Conservation (phyloP, 768 basidiomycete species). For the Trametes villosa region DNA sequence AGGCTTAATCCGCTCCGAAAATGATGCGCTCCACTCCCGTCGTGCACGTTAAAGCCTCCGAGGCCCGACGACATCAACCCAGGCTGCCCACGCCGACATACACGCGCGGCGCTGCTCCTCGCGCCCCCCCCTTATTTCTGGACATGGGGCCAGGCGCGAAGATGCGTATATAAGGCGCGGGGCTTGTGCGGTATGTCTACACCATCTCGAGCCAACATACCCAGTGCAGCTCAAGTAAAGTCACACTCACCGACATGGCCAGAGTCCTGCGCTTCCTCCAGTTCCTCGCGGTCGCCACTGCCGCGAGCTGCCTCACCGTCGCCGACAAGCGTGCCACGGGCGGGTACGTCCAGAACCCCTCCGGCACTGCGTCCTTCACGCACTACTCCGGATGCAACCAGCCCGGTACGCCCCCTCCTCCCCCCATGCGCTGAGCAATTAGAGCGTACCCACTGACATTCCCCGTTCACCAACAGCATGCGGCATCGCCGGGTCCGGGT, state of each 20-base stretch:
- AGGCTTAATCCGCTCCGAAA: slow-evolving; percentile 4
- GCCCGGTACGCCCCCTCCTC: slow-evolving; percentile 44
- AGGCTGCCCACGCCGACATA: neutral
- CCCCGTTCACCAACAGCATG: slow-evolving; percentile 45
- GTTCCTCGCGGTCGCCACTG: slow-evolving; percentile 17
- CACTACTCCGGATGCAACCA: slow-evolving; percentile 53
- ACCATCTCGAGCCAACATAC: neutral
- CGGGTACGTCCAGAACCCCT: slow-evolving; percentile 57
- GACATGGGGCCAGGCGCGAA: too few relatives aligned
- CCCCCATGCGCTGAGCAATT: neutral
- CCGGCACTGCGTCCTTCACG: slow-evolving; percentile 61
- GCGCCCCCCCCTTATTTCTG: neutral
- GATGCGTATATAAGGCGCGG: neutral
- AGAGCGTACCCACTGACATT: neutral
- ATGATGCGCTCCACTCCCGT: slow-evolving; percentile 13
- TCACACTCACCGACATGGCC: slow-evolving; percentile 1
- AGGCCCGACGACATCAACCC: neutral
- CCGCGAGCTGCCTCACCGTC: slow-evolving; percentile 17
- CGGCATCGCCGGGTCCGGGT: slow-evolving; percentile 52
- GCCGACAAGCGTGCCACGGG: slow-evolving; percentile 42
- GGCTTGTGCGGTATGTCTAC: neutral
- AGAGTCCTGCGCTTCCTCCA: slow-evolving; percentile 14
- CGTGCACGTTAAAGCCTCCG: neutral
- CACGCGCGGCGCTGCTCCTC: neutral
- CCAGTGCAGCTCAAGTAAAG: neutral